These are phyloP conservation scores for Aspergillus sparsus DNA, from an alignment of 495 filamentous ascomycete genomes.

Conservation along the genomic window DNA sequence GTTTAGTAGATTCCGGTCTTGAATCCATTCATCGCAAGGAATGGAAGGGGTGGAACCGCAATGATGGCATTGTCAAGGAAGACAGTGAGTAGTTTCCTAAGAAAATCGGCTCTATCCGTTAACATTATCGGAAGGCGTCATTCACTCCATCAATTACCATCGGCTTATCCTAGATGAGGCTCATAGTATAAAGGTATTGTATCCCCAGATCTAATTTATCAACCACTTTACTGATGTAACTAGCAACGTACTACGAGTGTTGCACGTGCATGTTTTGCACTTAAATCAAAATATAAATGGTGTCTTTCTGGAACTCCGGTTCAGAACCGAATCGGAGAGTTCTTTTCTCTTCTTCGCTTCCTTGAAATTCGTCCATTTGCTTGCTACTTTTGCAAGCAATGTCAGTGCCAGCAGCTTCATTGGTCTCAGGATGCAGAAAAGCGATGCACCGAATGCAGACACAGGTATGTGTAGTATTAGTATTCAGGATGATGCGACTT, in stretches of 20 bases:
- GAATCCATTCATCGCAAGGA: slow-evolving; percentile 92
- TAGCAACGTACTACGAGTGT: slow-evolving; percentile 77
- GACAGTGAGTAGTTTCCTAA: slow-evolving; percentile 55
- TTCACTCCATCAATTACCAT: slow-evolving; percentile 86
- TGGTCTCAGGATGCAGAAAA: slow-evolving; percentile 74
- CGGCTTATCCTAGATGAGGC: slow-evolving; percentile 94
- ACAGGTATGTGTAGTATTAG: slow-evolving; percentile 44
- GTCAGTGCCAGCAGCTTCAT: slow-evolving; percentile 75
- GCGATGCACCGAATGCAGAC: slow-evolving; percentile 65
- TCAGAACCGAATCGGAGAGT: slow-evolving; percentile 95
- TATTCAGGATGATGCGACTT: background rate
- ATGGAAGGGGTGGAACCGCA: slow-evolving; percentile 83
- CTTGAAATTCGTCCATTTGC: slow-evolving; percentile 84
- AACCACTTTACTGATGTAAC: slow-evolving; percentile 28
- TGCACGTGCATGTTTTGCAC: slow-evolving; percentile 89
- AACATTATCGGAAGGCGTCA: slow-evolving; percentile 44
- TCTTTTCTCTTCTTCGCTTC: slow-evolving; percentile 92
- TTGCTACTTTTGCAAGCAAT: slow-evolving; percentile 87
- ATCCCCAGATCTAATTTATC: background rate
- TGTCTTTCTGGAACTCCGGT: slow-evolving; percentile 93
- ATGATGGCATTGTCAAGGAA: slow-evolving; percentile 73
- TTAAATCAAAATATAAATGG: slow-evolving; percentile 86
- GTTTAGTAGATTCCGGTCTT: slow-evolving; percentile 67
- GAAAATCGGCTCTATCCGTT: slow-evolving; percentile 2
- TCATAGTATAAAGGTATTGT: slow-evolving; percentile 81